Percentiles rank a stretch among this genome's conserved stretches.
These are phyloP conservation scores for Colletotrichum euphorbiae DNA, from an alignment of 2,329 filamentous ascomycete genomes.

Conservation along the genomic window DNA sequence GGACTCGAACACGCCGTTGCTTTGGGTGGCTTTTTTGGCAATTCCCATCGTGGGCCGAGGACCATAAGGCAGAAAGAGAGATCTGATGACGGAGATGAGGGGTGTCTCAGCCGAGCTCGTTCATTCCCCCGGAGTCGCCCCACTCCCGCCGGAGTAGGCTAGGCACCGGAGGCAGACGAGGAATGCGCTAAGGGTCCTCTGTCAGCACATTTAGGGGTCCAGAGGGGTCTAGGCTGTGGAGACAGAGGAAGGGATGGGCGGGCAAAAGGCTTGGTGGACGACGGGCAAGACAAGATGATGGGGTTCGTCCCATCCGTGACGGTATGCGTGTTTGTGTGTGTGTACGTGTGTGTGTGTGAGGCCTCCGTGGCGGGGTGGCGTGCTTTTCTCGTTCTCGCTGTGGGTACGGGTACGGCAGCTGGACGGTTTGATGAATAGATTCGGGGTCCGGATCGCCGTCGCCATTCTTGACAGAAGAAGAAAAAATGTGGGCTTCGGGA, in stretches of 20 bases:
- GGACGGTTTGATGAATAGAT: neutral
- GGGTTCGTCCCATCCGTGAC: neutral
- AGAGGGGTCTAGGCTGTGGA: neutral
- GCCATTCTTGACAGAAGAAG: neutral
- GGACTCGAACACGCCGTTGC: too few relatives aligned
- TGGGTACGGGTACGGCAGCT: too few relatives aligned
- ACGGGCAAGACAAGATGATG: neutral
- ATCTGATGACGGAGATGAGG: slow-evolving; percentile 9
- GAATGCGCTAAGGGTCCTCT: neutral
- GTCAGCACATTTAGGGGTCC: neutral
- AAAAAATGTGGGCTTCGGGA: neutral
- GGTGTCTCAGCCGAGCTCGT: neutral
- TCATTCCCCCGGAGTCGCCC: neutral
- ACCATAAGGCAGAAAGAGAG: neutral
- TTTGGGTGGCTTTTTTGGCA: too few relatives aligned
- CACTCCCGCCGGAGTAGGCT: too few relatives aligned
- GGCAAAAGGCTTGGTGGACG: neutral
- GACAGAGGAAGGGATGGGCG: too few relatives aligned
- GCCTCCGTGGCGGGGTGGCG: too few relatives aligned
- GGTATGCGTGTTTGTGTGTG: too few relatives aligned
- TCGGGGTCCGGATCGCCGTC: neutral
- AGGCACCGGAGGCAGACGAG: too few relatives aligned
- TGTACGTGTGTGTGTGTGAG: too few relatives aligned
- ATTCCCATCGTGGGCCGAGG: neutral
- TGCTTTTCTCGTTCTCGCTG: too few relatives aligned